Evolutionary conservation across 345 rosid genomes (phyloP).

Genomic region (Eucalyptus pauciflora): DNA sequence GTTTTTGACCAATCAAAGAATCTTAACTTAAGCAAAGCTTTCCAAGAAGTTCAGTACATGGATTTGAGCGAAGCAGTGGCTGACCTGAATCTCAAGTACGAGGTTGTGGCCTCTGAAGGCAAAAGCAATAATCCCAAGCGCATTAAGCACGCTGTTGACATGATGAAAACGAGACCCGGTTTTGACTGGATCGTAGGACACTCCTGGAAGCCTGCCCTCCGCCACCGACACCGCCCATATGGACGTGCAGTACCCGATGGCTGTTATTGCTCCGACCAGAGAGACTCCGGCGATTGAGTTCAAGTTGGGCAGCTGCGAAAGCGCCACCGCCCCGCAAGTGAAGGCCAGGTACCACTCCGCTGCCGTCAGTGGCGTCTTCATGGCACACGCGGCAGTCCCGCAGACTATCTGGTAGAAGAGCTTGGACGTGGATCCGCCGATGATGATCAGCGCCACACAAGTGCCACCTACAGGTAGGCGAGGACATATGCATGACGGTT

Average conservation of each 20-base stretch:
- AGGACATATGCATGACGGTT: background rate
- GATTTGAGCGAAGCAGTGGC: background rate
- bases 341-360: conserved; percentile 31
- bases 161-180: background rate
- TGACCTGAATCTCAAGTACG: conserved; percentile 32
- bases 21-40: background rate
- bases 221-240: conserved; percentile 26
- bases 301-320: conserved; percentile 41
- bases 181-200: conserved; percentile 14
- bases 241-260: conserved; percentile 24
- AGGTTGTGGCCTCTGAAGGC: conserved; percentile 45
- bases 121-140: conserved; percentile 31
- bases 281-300: conserved; percentile 38
- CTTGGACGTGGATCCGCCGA: conserved; percentile 23
- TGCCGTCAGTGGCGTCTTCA: background rate
- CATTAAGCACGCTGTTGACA: conserved; percentile 8
- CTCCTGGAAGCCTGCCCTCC: conserved; percentile 14
- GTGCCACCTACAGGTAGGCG: conserved; percentile 2
- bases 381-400: background rate
- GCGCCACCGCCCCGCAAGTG: conserved; percentile 14
- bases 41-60: background rate
- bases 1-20: background rate
- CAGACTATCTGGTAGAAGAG: conserved; percentile 20
- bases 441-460: conserved; percentile 20
- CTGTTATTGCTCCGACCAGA: conserved; percentile 19